Evolutionary conservation across 495 filamentous ascomycete genomes (phyloP).

Genomic region (Daldinia childiae): DNA sequence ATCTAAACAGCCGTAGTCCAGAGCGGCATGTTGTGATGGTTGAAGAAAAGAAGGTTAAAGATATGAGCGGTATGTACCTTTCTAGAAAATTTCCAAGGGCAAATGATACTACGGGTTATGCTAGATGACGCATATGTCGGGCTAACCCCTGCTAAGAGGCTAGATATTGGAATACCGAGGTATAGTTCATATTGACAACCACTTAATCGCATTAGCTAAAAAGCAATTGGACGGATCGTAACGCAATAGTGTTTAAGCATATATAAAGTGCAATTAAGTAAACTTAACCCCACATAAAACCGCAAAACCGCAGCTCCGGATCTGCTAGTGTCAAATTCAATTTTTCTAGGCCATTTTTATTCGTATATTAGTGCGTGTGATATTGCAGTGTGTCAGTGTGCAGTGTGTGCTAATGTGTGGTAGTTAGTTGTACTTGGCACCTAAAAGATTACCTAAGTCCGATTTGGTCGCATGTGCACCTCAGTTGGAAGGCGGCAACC

Average conservation of each 20-base stretch:
- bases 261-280: constrained; percentile 19
- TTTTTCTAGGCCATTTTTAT: constrained; percentile 30
- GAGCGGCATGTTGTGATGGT: constrained; percentile 3
- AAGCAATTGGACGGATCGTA: constrained; percentile 12
- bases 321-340: constrained; percentile 33
- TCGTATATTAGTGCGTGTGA: not conserved
- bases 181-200: not conserved
- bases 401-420: not conserved
- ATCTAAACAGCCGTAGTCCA: not conserved
- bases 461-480: constrained; percentile 35
- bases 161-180: constrained; percentile 8
- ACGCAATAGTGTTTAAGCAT: not conserved
- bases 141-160: not conserved
- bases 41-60: not conserved
- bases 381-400: not conserved
- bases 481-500: constrained; percentile 13
- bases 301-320: constrained; percentile 35
- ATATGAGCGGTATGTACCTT: constrained; percentile 7
- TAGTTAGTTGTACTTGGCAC: constrained; percentile 1
- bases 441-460: not conserved
- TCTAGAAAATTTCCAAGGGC: constrained; percentile 39
- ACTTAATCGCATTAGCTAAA: constrained; percentile 13
- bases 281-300: constrained; percentile 22
- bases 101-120: constrained; percentile 28
- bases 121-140: constrained; percentile 39